Conservation (phyloP, 2,329 filamentous ascomycete genomes). For the Corynespora cassiicola region DNA sequence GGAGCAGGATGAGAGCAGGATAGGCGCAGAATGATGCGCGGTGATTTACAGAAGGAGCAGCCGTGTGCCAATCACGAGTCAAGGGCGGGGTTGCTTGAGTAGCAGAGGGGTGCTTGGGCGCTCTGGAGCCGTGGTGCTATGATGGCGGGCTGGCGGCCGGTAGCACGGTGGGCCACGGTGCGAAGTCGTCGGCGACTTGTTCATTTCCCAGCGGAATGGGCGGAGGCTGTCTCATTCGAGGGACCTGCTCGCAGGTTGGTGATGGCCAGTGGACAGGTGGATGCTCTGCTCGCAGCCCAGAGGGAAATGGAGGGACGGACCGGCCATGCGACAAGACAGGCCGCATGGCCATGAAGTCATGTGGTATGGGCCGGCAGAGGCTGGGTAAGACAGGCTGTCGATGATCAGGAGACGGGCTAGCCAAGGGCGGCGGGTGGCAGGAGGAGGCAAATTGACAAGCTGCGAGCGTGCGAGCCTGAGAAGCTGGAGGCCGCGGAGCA, state of each 20-base stretch:
- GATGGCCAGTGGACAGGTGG: not conserved
- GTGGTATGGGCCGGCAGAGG: constrained; percentile 14
- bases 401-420: constrained; percentile 2
- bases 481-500: not conserved
- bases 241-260: constrained; percentile 5
- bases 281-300: not conserved
- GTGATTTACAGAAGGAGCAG: constrained; percentile 5
- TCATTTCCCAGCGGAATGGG: too few species aligned
- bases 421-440: constrained; percentile 1
- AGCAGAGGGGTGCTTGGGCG: too few species aligned
- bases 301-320: constrained; percentile 19
- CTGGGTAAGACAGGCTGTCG: constrained; percentile 10
- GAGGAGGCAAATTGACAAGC: not conserved
- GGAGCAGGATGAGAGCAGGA: too few species aligned
- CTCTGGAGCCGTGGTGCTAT: too few species aligned
- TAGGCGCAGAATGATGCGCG: constrained; percentile 1
- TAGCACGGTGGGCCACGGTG: too few species aligned
- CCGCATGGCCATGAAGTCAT: constrained; percentile 21
- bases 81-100: constrained; percentile 7
- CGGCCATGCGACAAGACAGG: constrained; percentile 16
- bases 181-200: constrained; percentile 14
- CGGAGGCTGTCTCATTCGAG: constrained; percentile 20
- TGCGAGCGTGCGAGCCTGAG: not conserved
- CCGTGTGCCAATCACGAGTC: constrained; percentile 12
- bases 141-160: too few species aligned